These are phyloP conservation scores for Fraxinus nigra DNA, from an alignment of 305 asterid genomes.

Conservation along the genomic window DNA sequence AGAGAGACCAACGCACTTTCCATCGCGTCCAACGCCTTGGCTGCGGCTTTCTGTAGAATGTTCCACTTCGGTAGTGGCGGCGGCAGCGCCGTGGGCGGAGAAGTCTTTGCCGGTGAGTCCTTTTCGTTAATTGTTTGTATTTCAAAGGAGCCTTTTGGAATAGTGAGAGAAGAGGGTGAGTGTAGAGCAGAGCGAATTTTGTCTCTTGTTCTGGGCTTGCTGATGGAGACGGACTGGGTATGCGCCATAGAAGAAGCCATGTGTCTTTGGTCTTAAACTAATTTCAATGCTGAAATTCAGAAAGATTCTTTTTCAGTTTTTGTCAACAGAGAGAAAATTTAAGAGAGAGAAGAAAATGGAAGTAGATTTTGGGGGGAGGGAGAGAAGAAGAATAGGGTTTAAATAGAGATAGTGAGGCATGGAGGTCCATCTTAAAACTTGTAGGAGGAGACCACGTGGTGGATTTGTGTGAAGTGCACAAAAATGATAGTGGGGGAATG, in stretches of 20 bases:
- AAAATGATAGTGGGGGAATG: not conserved
- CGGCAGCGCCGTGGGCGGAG: not conserved
- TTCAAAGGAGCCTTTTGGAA: constrained; percentile 35
- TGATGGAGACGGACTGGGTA: constrained; percentile 29
- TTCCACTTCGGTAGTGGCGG: constrained; percentile 32
- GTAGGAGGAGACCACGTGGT: constrained; percentile 60
- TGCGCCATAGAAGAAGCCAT: constrained; percentile 34
- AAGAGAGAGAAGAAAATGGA: constrained; percentile 13
- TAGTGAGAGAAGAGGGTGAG: constrained; percentile 37
- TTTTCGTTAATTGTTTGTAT: constrained; percentile 6
- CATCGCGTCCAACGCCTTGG: constrained; percentile 33
- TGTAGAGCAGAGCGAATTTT: constrained; percentile 41
- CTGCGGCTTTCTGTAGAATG: constrained; percentile 35
- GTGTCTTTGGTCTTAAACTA: not conserved
- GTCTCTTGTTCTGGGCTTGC: constrained; percentile 22
- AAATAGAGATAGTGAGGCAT: constrained; percentile 28
- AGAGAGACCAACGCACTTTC: constrained; percentile 30
- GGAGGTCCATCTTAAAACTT: constrained; percentile 38
- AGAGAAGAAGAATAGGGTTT: constrained; percentile 24
- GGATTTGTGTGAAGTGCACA: constrained; percentile 34
- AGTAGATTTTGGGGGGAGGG: constrained; percentile 22
- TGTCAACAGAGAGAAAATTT: not conserved
- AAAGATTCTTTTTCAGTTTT: not conserved
- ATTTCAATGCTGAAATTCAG: not conserved
- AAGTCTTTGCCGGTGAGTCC: not conserved